A percentile compares a stretch with the other conserved stretches of the same genome.
Conservation (phyloP, 2,329 filamentous ascomycete genomes). For the Penicillium sp. region DNA sequence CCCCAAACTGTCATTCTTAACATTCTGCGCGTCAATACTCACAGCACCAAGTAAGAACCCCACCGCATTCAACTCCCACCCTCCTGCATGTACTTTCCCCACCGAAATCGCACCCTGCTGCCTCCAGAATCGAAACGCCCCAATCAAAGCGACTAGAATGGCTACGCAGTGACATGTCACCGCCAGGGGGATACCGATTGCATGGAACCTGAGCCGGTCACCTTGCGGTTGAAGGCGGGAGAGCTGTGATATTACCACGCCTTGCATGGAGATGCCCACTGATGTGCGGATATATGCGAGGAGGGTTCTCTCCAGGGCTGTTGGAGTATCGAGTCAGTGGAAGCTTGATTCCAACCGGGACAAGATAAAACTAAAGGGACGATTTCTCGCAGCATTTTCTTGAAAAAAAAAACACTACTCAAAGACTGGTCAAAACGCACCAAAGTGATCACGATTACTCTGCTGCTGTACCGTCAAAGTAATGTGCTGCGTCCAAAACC, state of each 20-base stretch:
- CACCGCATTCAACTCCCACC: constrained; percentile 59
- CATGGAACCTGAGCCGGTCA: constrained; percentile 59
- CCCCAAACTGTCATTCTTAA: neutral
- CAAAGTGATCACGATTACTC: constrained; percentile 47
- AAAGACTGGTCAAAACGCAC: constrained; percentile 25
- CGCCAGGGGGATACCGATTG: constrained; percentile 61
- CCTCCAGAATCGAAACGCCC: constrained; percentile 61
- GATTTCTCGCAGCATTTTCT: no score
- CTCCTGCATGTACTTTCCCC: constrained; percentile 60
- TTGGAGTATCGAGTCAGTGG: neutral
- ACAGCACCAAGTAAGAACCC: constrained; percentile 52
- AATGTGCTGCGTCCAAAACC: constrained; percentile 71
- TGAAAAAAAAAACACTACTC: no score
- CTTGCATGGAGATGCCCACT: constrained; percentile 66
- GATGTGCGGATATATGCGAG: constrained; percentile 73
- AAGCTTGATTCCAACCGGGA: no score
- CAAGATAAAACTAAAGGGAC: no score
- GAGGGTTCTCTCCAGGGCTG: constrained; percentile 74
- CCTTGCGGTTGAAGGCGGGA: constrained; percentile 59
- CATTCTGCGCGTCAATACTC: constrained; percentile 31
- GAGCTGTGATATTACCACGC: constrained; percentile 67
- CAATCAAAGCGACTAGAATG: constrained; percentile 54
- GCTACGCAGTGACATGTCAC: constrained; percentile 53
- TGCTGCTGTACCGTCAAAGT: constrained; percentile 42
- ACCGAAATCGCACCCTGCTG: constrained; percentile 61